Conservation (phyloP, 1,139 yeast genomes). For the Geotrichum europaeum region DNA sequence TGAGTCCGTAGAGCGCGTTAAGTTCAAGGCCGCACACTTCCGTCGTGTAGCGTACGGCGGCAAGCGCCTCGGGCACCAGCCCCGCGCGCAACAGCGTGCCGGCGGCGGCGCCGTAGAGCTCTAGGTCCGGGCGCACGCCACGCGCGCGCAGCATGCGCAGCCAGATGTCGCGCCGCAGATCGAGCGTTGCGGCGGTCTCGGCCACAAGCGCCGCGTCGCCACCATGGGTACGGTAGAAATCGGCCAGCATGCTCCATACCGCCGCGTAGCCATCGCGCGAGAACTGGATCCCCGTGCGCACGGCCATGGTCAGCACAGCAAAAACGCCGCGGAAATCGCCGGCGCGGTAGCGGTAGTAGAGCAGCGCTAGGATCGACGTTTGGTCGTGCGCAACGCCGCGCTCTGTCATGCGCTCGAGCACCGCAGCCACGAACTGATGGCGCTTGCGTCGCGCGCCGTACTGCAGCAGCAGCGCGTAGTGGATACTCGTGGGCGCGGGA, state of each 20-base stretch:
- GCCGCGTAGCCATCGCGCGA: conserved; percentile 23
- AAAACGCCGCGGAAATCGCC: conserved; percentile 21
- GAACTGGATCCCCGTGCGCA: conserved; percentile 9
- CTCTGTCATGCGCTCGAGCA: conserved; percentile 22
- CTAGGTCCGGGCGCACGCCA: conserved; percentile 22
- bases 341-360: conserved; percentile 23
- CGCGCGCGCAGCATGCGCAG: conserved; percentile 15
- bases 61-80: conserved; percentile 22
- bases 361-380: conserved; percentile 23
- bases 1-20: background rate
- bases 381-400: conserved; percentile 18
- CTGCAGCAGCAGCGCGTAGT: conserved; percentile 27
- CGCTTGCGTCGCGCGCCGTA: conserved; percentile 25
- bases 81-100: conserved; percentile 26
- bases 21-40: background rate
- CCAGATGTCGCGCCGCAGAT: background rate
- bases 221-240: conserved; percentile 20
- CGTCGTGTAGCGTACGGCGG: conserved; percentile 16
- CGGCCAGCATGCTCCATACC: conserved; percentile 27
- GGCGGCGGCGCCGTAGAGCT: conserved; percentile 25
- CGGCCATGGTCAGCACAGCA: conserved; percentile 16
- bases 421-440: conserved; percentile 18
- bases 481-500: conserved; percentile 21
- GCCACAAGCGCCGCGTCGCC: background rate
- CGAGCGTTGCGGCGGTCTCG: background rate